Base-by-base conservation (phyloP, 306 rosid species). In the Gastrolobium bilobum region DNA sequence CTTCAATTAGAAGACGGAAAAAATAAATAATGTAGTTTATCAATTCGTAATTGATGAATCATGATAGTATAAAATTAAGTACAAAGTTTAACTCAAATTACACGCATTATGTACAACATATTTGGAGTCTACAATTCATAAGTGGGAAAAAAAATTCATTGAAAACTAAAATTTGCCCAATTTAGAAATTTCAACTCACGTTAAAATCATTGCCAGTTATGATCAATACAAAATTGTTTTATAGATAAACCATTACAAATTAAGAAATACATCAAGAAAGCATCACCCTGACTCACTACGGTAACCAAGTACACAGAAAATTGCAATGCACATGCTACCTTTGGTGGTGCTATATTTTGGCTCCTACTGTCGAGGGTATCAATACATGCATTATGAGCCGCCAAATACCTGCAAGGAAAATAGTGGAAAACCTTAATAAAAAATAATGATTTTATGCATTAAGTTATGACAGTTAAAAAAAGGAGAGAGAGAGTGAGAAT, bases 391-490 rank as follows among this genome's bases (percentile, higher is more conserved):
- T 78, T 87, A 87, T 3, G 75, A 84, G 71, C 91, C 86, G 35
- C 93, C 92, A 86, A 92, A 92, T 71, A 92, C 97, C 98, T 92
- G 85, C 82, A 77, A 64, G 61, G 73, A 15, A 43, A 56, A 66
- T 11, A 15, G 59, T 34, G 26, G 11, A 51, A 78, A 68, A 69
- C 6, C 48, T 73, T 60, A 42, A 38, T 26, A 51, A 65, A 42
- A 47, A 68, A 71, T 50, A 60, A 47, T 35, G 33, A 66, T 13
- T 44, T 30, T 63, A 35, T 34, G 43, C 39, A 81, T 38, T 10
- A 31, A 33, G 54, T 33, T 40, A 30, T 38, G 26, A 38, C 9
- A 29, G 15, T 42, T n/a, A 46, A 58, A 56, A 7, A 0, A 13
- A 2, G 14, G 7, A 58, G 9, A 81, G 2, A 11, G 15, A 42